Conservation (phyloP, 2,329 filamentous ascomycete genomes). For the Ophiostoma tasmaniense region DNA sequence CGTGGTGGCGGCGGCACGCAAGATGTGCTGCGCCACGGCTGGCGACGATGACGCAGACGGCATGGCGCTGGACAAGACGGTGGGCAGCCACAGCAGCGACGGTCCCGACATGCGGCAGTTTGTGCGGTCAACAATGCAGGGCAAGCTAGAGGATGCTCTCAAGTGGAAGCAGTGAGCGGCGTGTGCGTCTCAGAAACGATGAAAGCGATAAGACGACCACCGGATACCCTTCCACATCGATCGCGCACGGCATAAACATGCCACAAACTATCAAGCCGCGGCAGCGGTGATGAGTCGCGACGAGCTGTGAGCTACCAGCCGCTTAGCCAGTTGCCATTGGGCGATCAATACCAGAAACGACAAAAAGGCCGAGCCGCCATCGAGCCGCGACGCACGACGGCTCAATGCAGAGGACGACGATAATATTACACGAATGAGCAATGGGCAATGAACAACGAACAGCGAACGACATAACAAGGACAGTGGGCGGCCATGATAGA, state of each 20-base stretch:
- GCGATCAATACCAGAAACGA: not conserved
- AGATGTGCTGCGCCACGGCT: slow-evolving; percentile 47
- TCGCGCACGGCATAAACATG: not conserved
- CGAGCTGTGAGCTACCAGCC: not conserved
- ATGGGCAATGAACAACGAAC: not conserved
- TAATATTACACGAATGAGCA: not conserved
- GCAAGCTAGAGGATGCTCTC: slow-evolving; percentile 44
- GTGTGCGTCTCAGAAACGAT: not conserved
- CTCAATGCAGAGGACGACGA: not conserved
- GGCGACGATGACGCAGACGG: slow-evolving; percentile 18
- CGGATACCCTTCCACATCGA: not conserved
- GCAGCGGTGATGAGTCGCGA: not conserved
- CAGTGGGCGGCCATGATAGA: not conserved
- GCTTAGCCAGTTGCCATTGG: not conserved
- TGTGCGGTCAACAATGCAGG: slow-evolving; percentile 52
- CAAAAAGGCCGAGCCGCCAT: not conserved
- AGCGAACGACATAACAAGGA: too few species aligned
- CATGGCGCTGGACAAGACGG: not conserved
- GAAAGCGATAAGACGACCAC: not conserved
- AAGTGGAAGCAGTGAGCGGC: slow-evolving; percentile 41
- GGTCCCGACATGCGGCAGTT: slow-evolving; percentile 51
- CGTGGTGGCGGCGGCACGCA: slow-evolving; percentile 55
- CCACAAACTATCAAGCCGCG: not conserved
- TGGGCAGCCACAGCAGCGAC: slow-evolving; percentile 37
- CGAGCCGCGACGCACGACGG: not conserved